Conservation (phyloP, 2,329 filamentous ascomycete species). For the Exserohilum turcica region DNA sequence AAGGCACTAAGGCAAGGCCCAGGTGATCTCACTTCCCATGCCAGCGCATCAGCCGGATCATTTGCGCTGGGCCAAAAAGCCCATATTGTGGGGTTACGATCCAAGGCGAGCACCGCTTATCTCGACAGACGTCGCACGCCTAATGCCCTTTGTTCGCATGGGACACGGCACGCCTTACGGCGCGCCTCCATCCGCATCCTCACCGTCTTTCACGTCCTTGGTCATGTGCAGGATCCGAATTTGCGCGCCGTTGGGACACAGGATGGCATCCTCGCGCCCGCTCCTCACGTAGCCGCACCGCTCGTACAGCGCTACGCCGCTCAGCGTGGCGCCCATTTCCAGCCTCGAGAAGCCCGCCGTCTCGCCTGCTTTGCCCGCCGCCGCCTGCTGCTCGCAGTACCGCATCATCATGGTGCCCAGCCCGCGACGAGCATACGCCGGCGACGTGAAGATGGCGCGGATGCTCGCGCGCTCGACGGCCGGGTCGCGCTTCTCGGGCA, state of each 20-base stretch:
- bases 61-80: neutral
- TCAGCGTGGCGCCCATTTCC: constrained; percentile 46
- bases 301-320: constrained; percentile 43
- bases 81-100: neutral
- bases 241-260: constrained; percentile 42
- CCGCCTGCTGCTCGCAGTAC: constrained; percentile 40
- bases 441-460: constrained; percentile 45
- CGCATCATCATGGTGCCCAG: constrained; percentile 48
- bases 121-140: neutral
- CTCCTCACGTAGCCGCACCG: constrained; percentile 43
- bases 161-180: neutral
- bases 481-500: constrained; percentile 40
- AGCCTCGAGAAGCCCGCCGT: constrained; percentile 33
- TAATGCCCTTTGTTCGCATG: neutral
- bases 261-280: constrained; percentile 39
- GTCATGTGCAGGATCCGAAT: constrained; percentile 44
- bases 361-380: constrained; percentile 18
- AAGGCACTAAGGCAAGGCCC: constrained; percentile 12
- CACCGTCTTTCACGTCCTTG: constrained; percentile 30
- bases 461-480: constrained; percentile 39
- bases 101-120: neutral
- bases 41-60: constrained; percentile 13
- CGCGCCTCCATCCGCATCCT: neutral
- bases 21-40: constrained; percentile 2
- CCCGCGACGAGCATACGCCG: constrained; percentile 33